These are phyloP conservation scores for Guyanaporus albipodus DNA, from an alignment of 768 basidiomycete species.

Conservation along the genomic window DNA sequence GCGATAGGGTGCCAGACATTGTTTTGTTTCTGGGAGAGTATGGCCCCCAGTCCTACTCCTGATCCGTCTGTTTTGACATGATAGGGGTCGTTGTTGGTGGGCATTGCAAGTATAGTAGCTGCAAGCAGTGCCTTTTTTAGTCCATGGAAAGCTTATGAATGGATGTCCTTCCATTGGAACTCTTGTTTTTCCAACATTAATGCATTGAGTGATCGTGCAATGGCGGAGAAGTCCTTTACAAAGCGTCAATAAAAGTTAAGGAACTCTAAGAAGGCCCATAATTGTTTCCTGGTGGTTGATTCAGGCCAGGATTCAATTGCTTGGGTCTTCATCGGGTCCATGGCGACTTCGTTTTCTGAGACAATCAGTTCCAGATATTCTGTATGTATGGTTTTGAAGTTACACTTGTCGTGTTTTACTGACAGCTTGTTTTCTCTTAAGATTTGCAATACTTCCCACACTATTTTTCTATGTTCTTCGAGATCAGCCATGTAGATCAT, in stretches of 20 bases:
- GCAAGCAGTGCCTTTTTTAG: background rate
- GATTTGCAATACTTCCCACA: background rate
- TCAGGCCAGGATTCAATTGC: background rate
- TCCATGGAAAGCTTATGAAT: background rate
- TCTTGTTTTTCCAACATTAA: background rate
- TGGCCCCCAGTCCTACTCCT: background rate
- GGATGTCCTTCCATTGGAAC: background rate
- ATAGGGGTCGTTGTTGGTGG: background rate
- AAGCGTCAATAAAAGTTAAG: background rate
- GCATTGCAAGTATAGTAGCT: background rate
- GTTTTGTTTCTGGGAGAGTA: too few species aligned
- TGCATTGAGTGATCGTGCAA: background rate
- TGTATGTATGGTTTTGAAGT: background rate
- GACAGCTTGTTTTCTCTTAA: background rate
- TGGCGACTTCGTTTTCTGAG: background rate
- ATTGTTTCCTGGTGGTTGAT: fast-evolving
- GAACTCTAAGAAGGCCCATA: background rate
- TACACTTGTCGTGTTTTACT: background rate
- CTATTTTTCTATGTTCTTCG: conserved; percentile 23
- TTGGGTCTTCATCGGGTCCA: background rate
- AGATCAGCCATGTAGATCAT: conserved; percentile 30
- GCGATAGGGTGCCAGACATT: too few species aligned
- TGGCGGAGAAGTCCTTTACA: background rate
- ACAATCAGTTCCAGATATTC: background rate
- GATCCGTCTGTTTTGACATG: background rate